phyloP scores from a whole-genome alignment of 352 stramenopile species.

The Phytopythium boreale region DNA sequence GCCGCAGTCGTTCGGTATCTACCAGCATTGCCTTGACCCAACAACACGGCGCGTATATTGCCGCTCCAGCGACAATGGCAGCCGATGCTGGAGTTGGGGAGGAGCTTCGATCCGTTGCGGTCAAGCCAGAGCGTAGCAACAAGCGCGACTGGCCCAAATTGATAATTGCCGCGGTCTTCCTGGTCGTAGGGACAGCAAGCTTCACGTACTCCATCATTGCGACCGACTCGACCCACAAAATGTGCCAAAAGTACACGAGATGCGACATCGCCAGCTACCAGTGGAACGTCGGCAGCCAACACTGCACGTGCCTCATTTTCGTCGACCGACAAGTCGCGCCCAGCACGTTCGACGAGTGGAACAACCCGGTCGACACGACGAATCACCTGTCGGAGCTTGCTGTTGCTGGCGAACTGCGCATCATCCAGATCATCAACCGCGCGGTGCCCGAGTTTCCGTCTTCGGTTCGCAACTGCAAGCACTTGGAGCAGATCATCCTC shows the following conservation, averaged over 20 bases:
- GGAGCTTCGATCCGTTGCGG: too few species aligned
- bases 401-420: slow-evolving; percentile 30
- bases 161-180: slow-evolving; percentile 28
- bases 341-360: slow-evolving; percentile 36
- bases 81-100: too few species aligned
- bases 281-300: slow-evolving; percentile 31
- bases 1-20: background rate
- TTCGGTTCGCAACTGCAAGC: slow-evolving; percentile 22
- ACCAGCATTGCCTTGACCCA: too few species aligned
- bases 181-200: slow-evolving; percentile 6
- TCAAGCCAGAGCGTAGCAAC: slow-evolving; percentile 12
- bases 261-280: slow-evolving; percentile 39
- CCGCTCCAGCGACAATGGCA: too few species aligned
- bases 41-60: too few species aligned
- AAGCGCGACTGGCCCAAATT: slow-evolving; percentile 19
- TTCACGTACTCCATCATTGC: slow-evolving; percentile 33
- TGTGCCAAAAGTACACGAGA: slow-evolving; percentile 28
- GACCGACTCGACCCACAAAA: slow-evolving; percentile 19
- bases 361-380: slow-evolving; percentile 29
- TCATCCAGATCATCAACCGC: slow-evolving; percentile 50
- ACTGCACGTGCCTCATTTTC: slow-evolving; percentile 39
- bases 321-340: slow-evolving; percentile 27
- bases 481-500: slow-evolving; percentile 36
- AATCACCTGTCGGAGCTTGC: slow-evolving; percentile 25
- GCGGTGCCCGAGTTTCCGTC: slow-evolving; percentile 31